phyloP scores from a whole-genome alignment of 768 basidiomycete genomes.

The Pleurotus djamor region DNA sequence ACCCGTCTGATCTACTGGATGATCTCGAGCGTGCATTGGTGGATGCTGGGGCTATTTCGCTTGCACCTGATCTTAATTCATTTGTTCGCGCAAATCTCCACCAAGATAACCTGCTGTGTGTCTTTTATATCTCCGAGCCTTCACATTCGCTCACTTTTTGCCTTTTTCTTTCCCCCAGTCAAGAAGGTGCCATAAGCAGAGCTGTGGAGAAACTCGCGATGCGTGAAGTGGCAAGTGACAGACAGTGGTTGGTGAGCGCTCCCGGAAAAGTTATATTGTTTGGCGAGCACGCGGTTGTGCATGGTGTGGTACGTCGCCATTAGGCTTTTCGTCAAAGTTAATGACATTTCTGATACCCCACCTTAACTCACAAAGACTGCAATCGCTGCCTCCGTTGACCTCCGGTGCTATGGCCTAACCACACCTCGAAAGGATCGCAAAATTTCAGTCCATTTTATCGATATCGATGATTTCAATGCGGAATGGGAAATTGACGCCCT shows the following conservation, averaged over 20 bases:
- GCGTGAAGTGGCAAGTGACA: conserved; percentile 27
- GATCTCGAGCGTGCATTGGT: conserved; percentile 93
- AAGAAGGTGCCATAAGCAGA: conserved; percentile 33
- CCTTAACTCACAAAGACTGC: conserved; percentile 61
- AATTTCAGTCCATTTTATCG: conserved; percentile 73
- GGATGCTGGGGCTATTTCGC: conserved; percentile 84
- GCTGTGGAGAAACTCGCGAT: conserved; percentile 69
- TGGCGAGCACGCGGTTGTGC: conserved; percentile 98
- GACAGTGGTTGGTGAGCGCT: conserved; percentile 87
- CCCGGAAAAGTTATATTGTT: conserved; percentile 98
- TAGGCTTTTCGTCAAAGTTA: conserved; percentile 1
- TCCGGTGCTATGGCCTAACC: conserved; percentile 89
- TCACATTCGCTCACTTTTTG: conserved; percentile 10
- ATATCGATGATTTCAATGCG: conserved; percentile 72
- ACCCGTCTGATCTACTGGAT: conserved; percentile 87
- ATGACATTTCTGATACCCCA: not conserved
- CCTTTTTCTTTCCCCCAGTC: not conserved
- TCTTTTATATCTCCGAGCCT: not conserved
- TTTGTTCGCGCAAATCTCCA: conserved; percentile 35
- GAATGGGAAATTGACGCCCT: conserved; percentile 80
- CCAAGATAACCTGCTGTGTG: conserved; percentile 18
- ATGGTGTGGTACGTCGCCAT: conserved; percentile 78
- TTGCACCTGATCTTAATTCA: conserved; percentile 42
- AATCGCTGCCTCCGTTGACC: conserved; percentile 91
- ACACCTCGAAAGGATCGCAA: conserved; percentile 73